Conservation (phyloP, 805 yeast species). For the Wickerhamiella sorbophila region DNA sequence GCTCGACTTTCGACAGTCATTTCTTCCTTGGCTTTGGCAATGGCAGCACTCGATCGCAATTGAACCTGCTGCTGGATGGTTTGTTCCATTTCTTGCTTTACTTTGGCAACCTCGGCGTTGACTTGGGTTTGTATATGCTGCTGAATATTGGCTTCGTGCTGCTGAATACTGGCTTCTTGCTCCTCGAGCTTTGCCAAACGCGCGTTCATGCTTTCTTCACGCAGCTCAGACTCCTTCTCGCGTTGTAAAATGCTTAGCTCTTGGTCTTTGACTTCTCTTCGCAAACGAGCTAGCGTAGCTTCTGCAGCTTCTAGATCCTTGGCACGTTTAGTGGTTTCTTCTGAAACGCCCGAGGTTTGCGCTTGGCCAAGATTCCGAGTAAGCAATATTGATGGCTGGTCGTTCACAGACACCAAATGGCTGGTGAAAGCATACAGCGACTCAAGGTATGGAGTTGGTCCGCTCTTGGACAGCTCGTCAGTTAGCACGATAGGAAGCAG, state of each 20-base stretch:
- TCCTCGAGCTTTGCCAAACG: slow-evolving; percentile 8
- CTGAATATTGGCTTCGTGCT: not conserved
- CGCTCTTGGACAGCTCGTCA: slow-evolving; percentile 55
- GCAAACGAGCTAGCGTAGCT: slow-evolving; percentile 8
- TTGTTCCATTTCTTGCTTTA: slow-evolving; percentile 1
- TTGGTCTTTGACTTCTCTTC: slow-evolving; percentile 6
- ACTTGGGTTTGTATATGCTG: slow-evolving; percentile 2
- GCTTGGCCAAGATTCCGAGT: not conserved
- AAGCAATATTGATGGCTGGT: slow-evolving; percentile 1
- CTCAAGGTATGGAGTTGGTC: slow-evolving; percentile 83
- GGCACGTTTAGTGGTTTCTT: not conserved
- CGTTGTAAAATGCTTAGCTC: slow-evolving; percentile 4
- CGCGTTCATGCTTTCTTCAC: slow-evolving; percentile 6
- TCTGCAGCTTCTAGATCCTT: not conserved
- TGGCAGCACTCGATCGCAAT: not conserved
- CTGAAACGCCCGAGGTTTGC: slow-evolving; percentile 4
- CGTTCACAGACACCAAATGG: slow-evolving; percentile 24
- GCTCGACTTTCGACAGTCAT: not conserved
- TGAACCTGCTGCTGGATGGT: not conserved
- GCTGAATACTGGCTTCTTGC: not conserved
- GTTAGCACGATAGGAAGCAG: slow-evolving; percentile 79
- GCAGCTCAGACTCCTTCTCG: not conserved
- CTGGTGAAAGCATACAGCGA: slow-evolving; percentile 49
- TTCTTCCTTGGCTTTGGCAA: not conserved
- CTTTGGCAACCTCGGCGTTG: slow-evolving; percentile 6